Evolutionary conservation across 352 stramenopile genomes (phyloP), one percentile per base, ranked within the genome.

Genomic region (Phytophthora pluvialis): DNA sequence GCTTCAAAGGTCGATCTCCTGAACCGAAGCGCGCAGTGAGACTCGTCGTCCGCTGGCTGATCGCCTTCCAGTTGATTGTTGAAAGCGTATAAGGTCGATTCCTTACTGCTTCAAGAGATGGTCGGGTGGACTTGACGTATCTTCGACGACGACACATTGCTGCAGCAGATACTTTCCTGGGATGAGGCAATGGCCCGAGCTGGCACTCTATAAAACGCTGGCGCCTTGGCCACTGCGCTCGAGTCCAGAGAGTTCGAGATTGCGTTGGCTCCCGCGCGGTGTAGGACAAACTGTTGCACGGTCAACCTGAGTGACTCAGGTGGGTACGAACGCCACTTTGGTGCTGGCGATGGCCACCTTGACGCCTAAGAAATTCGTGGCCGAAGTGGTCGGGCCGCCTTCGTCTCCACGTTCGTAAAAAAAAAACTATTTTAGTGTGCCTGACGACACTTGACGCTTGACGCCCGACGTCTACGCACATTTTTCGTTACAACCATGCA

Each of bases 341-440:
- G 48, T 11, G 13, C 33, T 16, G 28, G 25, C 47, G 46, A 64
- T 70, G 15, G 15, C 31, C 21, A 12, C 29, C 55, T 63, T 43
- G 57, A 66, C 56, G 57, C 63, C 56, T 71, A 71, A 67, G 56
- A 71, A 71, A 71, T 67, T 67, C 18, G 40, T n/a, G 36, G 13
- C 40, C 32, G 39, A 38, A 6, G 26, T 8, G 32, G 25, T 55
- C 44, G 35, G 29, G 29, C 9, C n/a, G 18, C 18, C 29, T 28
- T 67, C 51, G 59, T 54, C 40, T 42, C 21, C 21, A 60, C 39
- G 39, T 60, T 48, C 12, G 25, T 21, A 47, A 50, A 16, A n/a
- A 21, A 47, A 50, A 16, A n/a, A 21, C 32, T 47, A 18, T 13
- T 31, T 43, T 12, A 33, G 42, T 53, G 32, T 40, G 11, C 5